Conservation (phyloP, 2,329 filamentous ascomycete species). For the Onygena corvina region DNA sequence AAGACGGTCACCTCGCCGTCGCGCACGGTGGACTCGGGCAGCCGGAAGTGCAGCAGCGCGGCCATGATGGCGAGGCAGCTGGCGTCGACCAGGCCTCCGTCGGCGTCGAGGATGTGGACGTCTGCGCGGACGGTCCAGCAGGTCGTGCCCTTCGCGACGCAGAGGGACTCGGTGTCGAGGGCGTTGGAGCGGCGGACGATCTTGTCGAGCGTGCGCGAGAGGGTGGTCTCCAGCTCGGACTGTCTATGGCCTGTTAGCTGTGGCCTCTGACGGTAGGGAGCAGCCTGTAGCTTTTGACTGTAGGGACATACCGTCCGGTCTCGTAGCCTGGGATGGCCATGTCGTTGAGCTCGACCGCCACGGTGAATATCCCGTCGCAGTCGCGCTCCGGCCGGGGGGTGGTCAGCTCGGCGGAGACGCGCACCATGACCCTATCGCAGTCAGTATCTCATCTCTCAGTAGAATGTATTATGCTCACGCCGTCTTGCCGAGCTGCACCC, state of each 20-base stretch:
- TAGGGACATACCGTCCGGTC: slow-evolving; percentile 49
- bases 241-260: slow-evolving; percentile 46
- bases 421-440: slow-evolving; percentile 60
- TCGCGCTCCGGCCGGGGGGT: slow-evolving; percentile 77
- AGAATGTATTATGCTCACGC: slow-evolving; percentile 44
- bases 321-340: slow-evolving; percentile 89
- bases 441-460: neutral
- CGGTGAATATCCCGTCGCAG: slow-evolving; percentile 91
- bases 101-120: slow-evolving; percentile 79
- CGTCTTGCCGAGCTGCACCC: slow-evolving; percentile 81
- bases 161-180: slow-evolving; percentile 89
- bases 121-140: slow-evolving; percentile 88
- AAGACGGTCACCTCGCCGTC: slow-evolving; percentile 77
- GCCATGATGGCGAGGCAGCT: slow-evolving; percentile 79
- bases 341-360: slow-evolving; percentile 78
- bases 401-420: slow-evolving; percentile 77
- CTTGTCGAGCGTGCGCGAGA: slow-evolving; percentile 84
- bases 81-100: slow-evolving; percentile 79
- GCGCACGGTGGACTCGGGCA: slow-evolving; percentile 77
- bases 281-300: neutral
- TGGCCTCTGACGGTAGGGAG: neutral
- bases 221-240: slow-evolving; percentile 70
- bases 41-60: slow-evolving; percentile 78
- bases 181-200: slow-evolving; percentile 84
- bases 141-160: slow-evolving; percentile 78